These are phyloP conservation scores for Gnaphalium uliginosum DNA, from an alignment of 129 eudicot species.

Conservation along the genomic window DNA sequence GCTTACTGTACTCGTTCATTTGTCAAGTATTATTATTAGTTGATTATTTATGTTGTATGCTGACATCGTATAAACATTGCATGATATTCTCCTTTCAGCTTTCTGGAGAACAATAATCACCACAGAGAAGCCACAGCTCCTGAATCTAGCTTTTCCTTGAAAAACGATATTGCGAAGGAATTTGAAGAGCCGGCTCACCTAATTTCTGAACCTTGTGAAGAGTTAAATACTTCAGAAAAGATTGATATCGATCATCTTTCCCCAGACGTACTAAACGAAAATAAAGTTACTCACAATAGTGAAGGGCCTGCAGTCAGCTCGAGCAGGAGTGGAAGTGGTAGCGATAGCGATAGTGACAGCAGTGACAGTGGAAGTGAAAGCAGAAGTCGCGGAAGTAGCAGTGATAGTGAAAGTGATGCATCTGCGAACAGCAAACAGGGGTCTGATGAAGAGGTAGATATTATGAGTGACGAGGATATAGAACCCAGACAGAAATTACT, in stretches of 20 bases:
- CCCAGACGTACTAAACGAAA: constrained; percentile 54
- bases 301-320: constrained; percentile 60
- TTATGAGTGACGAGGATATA: constrained; percentile 89
- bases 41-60: constrained; percentile 1
- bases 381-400: constrained; percentile 76
- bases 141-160: constrained; percentile 27
- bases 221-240: constrained; percentile 42
- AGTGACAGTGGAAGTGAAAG: constrained; percentile 74
- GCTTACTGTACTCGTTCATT: not conserved
- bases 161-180: constrained; percentile 34
- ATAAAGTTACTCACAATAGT: constrained; percentile 49
- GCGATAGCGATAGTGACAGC: constrained; percentile 78
- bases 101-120: constrained; percentile 58
- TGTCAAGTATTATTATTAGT: constrained; percentile 12
- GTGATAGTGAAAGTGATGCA: constrained; percentile 90
- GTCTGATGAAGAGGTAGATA: constrained; percentile 96
- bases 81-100: constrained; percentile 44
- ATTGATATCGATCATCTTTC: constrained; percentile 49
- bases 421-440: constrained; percentile 90
- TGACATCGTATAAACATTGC: constrained; percentile 10
- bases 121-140: constrained; percentile 44
- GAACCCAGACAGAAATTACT: constrained; percentile 49
- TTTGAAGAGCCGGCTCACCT: constrained; percentile 42
- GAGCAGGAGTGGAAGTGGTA: constrained; percentile 69
- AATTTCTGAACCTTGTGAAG: constrained; percentile 44